Evolutionary conservation across 164 flowering plant species (phyloP).

Genomic region (Stephania cephalantha): DNA sequence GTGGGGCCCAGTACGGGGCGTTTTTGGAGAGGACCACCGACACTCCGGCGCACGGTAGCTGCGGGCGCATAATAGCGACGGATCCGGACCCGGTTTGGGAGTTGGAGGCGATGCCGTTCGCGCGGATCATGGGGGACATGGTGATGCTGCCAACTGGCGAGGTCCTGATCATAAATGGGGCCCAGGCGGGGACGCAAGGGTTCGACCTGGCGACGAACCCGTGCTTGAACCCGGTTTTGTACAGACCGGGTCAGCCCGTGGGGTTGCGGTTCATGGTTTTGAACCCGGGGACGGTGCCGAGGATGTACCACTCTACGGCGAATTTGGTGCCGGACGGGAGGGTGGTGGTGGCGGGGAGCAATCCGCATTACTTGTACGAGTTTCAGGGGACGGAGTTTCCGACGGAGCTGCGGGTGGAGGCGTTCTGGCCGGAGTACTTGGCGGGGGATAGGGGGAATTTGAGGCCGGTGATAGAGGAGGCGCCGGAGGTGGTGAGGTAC

Average conservation of each 20-base stretch:
- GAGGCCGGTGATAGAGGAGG: conserved; percentile 46
- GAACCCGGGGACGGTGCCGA: conserved; percentile 58
- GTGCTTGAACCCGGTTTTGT: conserved; percentile 64
- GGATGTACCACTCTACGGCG: conserved; percentile 96
- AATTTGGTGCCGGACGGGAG: conserved; percentile 82
- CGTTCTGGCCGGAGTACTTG: conserved; percentile 85
- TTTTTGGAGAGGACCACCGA: conserved; percentile 41
- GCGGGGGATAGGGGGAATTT: conserved; percentile 50
- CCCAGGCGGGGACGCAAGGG: conserved; percentile 73
- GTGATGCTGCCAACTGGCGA: conserved; percentile 84
- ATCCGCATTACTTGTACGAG: conserved; percentile 73
- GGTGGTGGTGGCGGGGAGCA: conserved; percentile 75
- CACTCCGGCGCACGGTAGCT: conserved; percentile 68
- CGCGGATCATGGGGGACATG: conserved; percentile 93
- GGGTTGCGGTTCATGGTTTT: conserved; percentile 81
- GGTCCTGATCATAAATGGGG: conserved; percentile 74
- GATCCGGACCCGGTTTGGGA: conserved; percentile 55
- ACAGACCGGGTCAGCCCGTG: conserved; percentile 54
- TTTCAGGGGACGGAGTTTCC: conserved; percentile 43
- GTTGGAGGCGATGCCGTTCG: conserved; percentile 82
- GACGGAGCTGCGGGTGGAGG: conserved; percentile 78
- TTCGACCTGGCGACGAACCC: conserved; percentile 73
- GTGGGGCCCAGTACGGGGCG: conserved; percentile 77
- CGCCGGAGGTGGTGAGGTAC: conserved; percentile 42
- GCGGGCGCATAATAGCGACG: conserved; percentile 76